phyloP scores from a whole-genome alignment of 352 stramenopile species.

The Stramenopiles sp. region DNA sequence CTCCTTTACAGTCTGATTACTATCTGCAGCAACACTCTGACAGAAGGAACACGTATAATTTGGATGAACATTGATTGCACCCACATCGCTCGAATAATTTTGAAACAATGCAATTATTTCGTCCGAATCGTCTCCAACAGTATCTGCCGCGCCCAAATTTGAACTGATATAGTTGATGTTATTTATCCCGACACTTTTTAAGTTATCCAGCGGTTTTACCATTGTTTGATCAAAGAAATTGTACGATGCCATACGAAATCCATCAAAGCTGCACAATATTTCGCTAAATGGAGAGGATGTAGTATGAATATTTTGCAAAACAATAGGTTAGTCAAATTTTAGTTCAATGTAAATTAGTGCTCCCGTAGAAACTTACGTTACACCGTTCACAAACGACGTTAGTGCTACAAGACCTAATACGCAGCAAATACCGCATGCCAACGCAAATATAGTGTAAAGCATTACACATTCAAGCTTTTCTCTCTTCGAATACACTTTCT shows the following conservation, averaged over 20 bases:
- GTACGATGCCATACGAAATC: not conserved
- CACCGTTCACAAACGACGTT: not conserved
- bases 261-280: not conserved
- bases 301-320: too few relatives aligned
- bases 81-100: not conserved
- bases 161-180: conserved; percentile 1
- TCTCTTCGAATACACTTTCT: not conserved
- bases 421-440: not conserved
- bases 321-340: too few relatives aligned
- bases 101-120: not conserved
- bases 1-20: not conserved
- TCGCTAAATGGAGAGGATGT: too few relatives aligned
- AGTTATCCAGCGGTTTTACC: not conserved
- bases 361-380: too few relatives aligned
- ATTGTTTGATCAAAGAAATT: not conserved
- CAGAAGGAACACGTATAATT: conserved; percentile 6
- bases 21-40: not conserved
- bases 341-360: too few relatives aligned
- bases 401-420: not conserved
- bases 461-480: not conserved
- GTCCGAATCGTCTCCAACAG: not conserved
- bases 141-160: not conserved
- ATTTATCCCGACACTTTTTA: not conserved
- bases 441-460: not conserved
- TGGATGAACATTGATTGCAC: conserved; percentile 6